Conservation (phyloP, 345 rosid genomes). For the Gossypium herbaceum region DNA sequence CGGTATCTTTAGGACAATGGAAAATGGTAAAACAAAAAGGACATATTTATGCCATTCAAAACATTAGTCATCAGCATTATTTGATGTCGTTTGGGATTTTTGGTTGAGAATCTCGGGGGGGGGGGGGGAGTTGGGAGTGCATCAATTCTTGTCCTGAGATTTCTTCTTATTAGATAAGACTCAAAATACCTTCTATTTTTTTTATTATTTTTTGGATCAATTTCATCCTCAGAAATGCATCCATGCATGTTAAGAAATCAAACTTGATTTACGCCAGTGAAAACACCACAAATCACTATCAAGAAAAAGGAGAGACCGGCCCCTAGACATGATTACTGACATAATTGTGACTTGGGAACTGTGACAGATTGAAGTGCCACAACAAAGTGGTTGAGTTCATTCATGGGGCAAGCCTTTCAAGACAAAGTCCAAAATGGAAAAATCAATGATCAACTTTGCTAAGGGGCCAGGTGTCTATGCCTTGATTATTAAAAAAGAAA, state of each 20-base stretch:
- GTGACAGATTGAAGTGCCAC: conserved; percentile 5
- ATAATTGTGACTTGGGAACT: conserved; percentile 12
- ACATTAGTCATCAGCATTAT: neutral
- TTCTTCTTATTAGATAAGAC: neutral
- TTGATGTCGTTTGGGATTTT: neutral
- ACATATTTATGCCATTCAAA: conserved; percentile 16
- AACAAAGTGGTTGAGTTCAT: neutral
- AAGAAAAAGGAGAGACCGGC: conserved; percentile 2
- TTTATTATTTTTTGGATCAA: neutral
- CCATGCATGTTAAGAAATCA: neutral
- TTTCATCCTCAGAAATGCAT: conserved; percentile 2
- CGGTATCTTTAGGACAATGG: conserved; percentile 22
- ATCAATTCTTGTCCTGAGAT: neutral
- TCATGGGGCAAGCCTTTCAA: neutral
- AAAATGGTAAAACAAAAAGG: conserved; percentile 20
- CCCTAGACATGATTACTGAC: conserved; percentile 10
- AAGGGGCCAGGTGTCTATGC: neutral
- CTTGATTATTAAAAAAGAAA: neutral
- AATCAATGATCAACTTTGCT: neutral
- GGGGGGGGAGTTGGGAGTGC: neutral
- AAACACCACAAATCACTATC: conserved; percentile 8
- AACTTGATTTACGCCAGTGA: neutral
- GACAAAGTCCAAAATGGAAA: conserved; percentile 1
- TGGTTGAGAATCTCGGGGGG: conserved; percentile 20
- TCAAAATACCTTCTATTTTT: neutral